A percentile compares a stretch with the other conserved stretches of the same genome.
Conservation (phyloP, 139 green algal species). For the Yamagishiella unicocca region DNA sequence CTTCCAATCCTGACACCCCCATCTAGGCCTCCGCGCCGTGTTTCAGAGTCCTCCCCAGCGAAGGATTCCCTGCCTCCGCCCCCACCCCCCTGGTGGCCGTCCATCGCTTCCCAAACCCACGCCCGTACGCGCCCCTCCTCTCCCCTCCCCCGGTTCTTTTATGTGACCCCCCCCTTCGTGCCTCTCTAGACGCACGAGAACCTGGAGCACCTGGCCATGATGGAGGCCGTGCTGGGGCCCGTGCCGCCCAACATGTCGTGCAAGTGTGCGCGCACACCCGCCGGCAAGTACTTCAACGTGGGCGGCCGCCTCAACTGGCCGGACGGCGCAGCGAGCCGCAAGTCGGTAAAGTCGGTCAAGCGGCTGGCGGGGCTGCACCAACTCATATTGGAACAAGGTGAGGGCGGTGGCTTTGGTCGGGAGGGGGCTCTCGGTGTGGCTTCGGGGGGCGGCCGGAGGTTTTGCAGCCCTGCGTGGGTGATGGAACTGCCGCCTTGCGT, state of each 20-base stretch:
- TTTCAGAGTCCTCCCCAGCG: too few relatives aligned
- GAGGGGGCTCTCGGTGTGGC: too few relatives aligned
- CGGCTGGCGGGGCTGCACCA: slow-evolving; percentile 46
- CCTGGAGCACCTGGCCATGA: slow-evolving; percentile 99
- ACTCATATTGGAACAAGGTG: slow-evolving; percentile 43
- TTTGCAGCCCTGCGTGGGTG: too few relatives aligned
- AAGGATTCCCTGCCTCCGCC: too few relatives aligned
- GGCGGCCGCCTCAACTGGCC: slow-evolving; percentile 82
- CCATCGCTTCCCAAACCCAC: too few relatives aligned
- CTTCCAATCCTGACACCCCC: too few relatives aligned
- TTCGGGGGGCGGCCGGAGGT: too few relatives aligned
- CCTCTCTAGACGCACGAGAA: slow-evolving; percentile 95
- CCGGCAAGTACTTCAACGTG: slow-evolving; percentile 58
- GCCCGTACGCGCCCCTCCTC: neutral
- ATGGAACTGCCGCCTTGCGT: too few relatives aligned
- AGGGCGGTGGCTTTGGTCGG: too few relatives aligned
- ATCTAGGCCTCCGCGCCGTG: too few relatives aligned
- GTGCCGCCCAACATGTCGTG: slow-evolving; percentile 71
- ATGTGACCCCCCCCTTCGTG: neutral
- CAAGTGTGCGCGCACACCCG: slow-evolving; percentile 46
- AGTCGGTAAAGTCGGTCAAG: slow-evolving; percentile 85
- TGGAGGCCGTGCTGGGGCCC: slow-evolving; percentile 91
- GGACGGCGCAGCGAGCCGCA: slow-evolving; percentile 72
- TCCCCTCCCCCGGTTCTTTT: neutral
- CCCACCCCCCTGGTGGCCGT: too few relatives aligned